Evolutionary conservation across 345 rosid genomes (phyloP).

Genomic region (Fremontodendron californicum): DNA sequence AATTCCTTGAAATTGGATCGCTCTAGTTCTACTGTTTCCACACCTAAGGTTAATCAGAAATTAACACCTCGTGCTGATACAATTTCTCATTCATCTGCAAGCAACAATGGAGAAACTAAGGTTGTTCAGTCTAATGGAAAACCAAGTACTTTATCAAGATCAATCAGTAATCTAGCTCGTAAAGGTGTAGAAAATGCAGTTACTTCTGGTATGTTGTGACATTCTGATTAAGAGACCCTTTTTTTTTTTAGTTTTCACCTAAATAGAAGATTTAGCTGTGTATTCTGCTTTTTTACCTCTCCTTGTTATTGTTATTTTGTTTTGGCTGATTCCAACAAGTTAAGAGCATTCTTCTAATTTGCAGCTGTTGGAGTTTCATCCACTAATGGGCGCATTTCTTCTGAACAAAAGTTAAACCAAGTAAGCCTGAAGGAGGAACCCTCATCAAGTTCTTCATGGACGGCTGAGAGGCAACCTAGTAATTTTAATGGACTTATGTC

Average conservation of each 20-base stretch:
- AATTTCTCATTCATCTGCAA: slow-evolving; percentile 33
- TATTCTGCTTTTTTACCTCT: not conserved
- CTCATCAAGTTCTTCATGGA: slow-evolving; percentile 49
- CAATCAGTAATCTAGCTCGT: slow-evolving; percentile 45
- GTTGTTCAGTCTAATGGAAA: slow-evolving; percentile 55
- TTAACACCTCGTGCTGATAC: slow-evolving; percentile 47
- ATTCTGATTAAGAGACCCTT: not conserved
- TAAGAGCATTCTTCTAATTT: slow-evolving; percentile 12
- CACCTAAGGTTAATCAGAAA: slow-evolving; percentile 54
- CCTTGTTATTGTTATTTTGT: not conserved
- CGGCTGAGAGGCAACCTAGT: slow-evolving; percentile 41
- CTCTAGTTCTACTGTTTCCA: slow-evolving; percentile 35
- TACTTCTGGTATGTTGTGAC: slow-evolving; percentile 49
- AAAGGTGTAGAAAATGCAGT: slow-evolving; percentile 45
- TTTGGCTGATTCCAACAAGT: not conserved
- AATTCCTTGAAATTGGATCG: slow-evolving; percentile 36
- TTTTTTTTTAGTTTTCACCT: not conserved
- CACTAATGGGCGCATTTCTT: slow-evolving; percentile 32
- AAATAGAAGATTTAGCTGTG: not conserved
- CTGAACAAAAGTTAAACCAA: slow-evolving; percentile 50
- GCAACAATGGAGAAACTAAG: slow-evolving; percentile 50
- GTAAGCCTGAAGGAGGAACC: slow-evolving; percentile 57
- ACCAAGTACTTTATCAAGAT: slow-evolving; percentile 47
- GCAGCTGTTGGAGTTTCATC: slow-evolving; percentile 54
- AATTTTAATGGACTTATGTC: slow-evolving; percentile 39